A percentile compares a stretch with the other conserved stretches of the same genome.
Conservation (phyloP, 2,329 filamentous ascomycete species). For the Cercospora berteroae region DNA sequence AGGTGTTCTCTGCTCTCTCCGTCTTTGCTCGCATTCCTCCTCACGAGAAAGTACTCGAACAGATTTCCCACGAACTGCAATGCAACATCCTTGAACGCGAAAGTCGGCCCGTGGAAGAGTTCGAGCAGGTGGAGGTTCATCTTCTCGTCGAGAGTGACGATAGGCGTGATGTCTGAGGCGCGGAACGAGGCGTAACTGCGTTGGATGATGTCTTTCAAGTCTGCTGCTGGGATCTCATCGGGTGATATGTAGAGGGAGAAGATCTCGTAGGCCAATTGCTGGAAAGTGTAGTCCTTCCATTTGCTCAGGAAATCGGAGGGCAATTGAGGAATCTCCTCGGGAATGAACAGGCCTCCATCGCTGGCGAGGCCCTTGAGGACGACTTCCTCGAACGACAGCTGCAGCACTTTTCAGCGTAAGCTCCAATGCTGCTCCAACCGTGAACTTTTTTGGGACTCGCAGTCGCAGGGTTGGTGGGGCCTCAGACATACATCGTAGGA, state of each 20-base stretch:
- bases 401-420: constrained; percentile 34
- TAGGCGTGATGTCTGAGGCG: constrained; percentile 70
- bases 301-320: constrained; percentile 62
- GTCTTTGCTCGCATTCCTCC: constrained; percentile 68
- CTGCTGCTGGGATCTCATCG: constrained; percentile 73
- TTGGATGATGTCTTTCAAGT: constrained; percentile 79
- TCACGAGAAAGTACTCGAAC: constrained; percentile 81
- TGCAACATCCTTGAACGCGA: constrained; percentile 93
- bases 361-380: constrained; percentile 84
- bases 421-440: constrained; percentile 21
- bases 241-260: constrained; percentile 84
- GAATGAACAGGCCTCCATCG: constrained; percentile 87
- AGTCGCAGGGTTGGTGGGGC: constrained; percentile 7
- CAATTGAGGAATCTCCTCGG: constrained; percentile 71
- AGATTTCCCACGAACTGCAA: constrained; percentile 95
- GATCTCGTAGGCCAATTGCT: constrained; percentile 79
- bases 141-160: constrained; percentile 69
- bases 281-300: constrained; percentile 77
- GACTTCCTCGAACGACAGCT: constrained; percentile 88
- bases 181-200: constrained; percentile 90
- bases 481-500: constrained; percentile 56
- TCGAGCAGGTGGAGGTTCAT: constrained; percentile 82
- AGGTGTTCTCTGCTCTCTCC: constrained; percentile 68
- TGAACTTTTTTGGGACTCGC: not conserved
- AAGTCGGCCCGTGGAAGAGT: constrained; percentile 93